Conservation (phyloP, 208 protist genomes). For the Wallacemonas rigidus region DNA sequence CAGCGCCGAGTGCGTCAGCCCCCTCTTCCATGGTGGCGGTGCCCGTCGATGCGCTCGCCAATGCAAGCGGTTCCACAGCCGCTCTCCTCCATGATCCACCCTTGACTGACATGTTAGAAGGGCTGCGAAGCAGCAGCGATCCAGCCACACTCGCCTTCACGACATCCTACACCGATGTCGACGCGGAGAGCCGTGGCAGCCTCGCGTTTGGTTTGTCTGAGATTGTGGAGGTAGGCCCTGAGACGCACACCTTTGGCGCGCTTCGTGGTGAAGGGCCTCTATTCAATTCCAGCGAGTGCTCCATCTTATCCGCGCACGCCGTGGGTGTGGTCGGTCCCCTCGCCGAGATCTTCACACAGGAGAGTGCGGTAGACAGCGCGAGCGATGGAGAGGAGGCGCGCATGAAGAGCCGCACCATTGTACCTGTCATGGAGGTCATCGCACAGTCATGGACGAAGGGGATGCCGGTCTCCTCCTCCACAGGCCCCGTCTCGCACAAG, state of each 20-base stretch:
- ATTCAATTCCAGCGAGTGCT: neutral
- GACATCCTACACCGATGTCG: neutral
- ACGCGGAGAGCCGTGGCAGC: too few relatives aligned
- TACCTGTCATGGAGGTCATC: neutral
- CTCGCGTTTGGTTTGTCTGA: too few relatives aligned
- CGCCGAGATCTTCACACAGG: neutral
- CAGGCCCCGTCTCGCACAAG: neutral
- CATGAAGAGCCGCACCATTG: slow-evolving; percentile 13
- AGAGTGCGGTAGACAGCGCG: neutral
- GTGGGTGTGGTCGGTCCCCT: neutral
- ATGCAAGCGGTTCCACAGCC: too few relatives aligned
- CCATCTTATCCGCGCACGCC: neutral
- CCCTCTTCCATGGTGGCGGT: too few relatives aligned
- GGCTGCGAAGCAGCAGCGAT: neutral
- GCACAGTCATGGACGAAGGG: too few relatives aligned
- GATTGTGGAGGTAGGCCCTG: too few relatives aligned
- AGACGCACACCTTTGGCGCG: neutral
- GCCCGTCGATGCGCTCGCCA: too few relatives aligned
- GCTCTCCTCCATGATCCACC: too few relatives aligned
- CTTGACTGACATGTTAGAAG: too few relatives aligned
- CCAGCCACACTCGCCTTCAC: neutral
- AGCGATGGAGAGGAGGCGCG: neutral
- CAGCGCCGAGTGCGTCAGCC: too few relatives aligned
- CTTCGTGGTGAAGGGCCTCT: neutral
- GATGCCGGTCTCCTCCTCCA: neutral